phyloP scores from a whole-genome alignment of 2,329 filamentous ascomycete genomes.

The Trichoderma polysporum region DNA sequence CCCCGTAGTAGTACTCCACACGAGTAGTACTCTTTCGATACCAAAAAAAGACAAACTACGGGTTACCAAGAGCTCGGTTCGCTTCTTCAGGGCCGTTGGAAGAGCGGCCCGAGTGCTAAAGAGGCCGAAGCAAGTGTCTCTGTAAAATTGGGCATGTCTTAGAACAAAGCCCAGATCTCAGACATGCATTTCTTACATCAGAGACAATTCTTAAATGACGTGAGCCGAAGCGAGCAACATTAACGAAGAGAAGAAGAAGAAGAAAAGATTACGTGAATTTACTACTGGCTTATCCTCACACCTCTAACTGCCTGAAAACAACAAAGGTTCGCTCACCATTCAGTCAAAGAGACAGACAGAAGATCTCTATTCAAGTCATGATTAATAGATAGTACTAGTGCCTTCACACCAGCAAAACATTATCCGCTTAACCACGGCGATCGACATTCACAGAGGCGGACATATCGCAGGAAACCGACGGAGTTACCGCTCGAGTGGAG shows the following conservation, averaged over 20 bases:
- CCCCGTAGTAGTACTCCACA: neutral
- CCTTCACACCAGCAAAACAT: neutral
- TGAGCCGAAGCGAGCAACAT: neutral
- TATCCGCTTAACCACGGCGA: neutral
- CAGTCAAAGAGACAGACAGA: neutral
- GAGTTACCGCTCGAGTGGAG: neutral
- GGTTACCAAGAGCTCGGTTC: constrained; percentile 7
- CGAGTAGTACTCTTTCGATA: neutral
- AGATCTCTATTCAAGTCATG: neutral
- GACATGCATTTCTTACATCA: neutral
- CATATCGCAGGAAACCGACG: neutral
- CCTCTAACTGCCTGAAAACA: neutral
- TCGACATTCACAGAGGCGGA: neutral
- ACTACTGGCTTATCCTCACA: neutral
- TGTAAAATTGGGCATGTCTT: neutral
- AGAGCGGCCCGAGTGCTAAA: neutral
- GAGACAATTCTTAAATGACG: neutral
- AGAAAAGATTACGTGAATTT: neutral
- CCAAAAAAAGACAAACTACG: neutral
- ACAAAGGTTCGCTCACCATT: neutral
- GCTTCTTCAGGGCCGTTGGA: neutral
- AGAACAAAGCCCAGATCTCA: neutral
- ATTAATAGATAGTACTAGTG: neutral
- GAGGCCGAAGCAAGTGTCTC: neutral
- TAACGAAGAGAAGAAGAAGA: neutral